These are phyloP conservation scores for Trichomonas tenax DNA, from an alignment of 208 protist genomes.

Conservation along the genomic window DNA sequence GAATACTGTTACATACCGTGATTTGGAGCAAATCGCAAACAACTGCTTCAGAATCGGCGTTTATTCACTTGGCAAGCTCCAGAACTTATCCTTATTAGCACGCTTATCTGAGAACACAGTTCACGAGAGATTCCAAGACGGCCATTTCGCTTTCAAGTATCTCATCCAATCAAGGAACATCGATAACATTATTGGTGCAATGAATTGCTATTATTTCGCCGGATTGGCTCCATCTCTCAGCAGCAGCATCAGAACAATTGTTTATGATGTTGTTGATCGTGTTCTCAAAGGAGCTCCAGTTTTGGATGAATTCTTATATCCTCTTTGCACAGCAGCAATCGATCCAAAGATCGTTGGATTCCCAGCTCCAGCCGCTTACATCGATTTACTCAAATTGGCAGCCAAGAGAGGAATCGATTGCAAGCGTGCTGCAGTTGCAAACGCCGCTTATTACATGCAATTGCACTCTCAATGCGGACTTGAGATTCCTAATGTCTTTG, in stretches of 20 bases:
- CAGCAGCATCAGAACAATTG: too few species aligned
- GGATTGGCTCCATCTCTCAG: background rate
- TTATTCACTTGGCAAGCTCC: background rate
- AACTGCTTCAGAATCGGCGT: background rate
- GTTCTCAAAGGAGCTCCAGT: background rate
- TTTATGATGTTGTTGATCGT: background rate
- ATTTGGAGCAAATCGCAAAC: background rate
- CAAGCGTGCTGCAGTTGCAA: background rate
- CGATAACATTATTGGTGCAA: background rate
- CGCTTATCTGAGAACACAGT: background rate
- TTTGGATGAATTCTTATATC: background rate
- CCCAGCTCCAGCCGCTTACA: background rate
- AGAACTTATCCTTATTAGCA: background rate
- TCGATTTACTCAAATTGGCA: background rate
- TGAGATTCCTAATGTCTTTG: background rate
- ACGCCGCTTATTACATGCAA: background rate
- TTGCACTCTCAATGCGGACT: background rate
- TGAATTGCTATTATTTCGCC: background rate
- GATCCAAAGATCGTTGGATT: background rate
- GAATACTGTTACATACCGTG: background rate
- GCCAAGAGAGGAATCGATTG: background rate
- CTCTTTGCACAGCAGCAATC: background rate
- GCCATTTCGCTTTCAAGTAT: background rate
- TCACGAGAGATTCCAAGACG: background rate
- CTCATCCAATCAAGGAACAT: background rate